These are phyloP conservation scores for Picea abies DNA, from an alignment of 83 land plant genomes.

Conservation along the genomic window DNA sequence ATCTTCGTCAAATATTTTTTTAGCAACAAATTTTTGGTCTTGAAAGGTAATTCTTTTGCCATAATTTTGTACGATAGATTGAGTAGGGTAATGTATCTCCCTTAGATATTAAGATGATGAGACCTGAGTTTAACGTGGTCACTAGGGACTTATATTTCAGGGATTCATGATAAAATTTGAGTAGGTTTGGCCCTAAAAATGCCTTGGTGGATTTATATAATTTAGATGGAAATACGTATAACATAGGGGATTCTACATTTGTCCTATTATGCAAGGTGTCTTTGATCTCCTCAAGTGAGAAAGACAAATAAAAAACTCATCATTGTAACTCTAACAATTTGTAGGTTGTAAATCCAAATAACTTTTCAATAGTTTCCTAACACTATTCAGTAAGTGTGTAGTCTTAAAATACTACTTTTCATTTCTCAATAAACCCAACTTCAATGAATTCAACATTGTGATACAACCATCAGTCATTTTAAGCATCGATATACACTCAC, in stretches of 20 bases:
- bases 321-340: not conserved
- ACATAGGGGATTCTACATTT: not conserved
- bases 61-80: no score
- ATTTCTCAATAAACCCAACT: not conserved
- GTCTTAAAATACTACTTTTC: not conserved
- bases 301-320: not conserved
- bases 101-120: not conserved
- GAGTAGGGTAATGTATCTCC: not conserved
- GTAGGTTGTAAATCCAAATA: not conserved
- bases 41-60: no score
- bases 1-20: no score
- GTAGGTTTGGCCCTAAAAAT: not conserved
- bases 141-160: not conserved
- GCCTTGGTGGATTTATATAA: not conserved
- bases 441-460: not conserved
- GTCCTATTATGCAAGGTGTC: not conserved
- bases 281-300: not conserved
- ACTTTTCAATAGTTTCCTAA: not conserved
- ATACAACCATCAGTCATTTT: not conserved
- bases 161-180: not conserved
- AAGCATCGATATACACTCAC: not conserved
- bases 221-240: not conserved
- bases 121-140: not conserved
- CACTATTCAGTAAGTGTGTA: not conserved
- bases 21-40: no score